phyloP scores from a whole-genome alignment of 2,329 filamentous ascomycete species.

The Phoma sp. region DNA sequence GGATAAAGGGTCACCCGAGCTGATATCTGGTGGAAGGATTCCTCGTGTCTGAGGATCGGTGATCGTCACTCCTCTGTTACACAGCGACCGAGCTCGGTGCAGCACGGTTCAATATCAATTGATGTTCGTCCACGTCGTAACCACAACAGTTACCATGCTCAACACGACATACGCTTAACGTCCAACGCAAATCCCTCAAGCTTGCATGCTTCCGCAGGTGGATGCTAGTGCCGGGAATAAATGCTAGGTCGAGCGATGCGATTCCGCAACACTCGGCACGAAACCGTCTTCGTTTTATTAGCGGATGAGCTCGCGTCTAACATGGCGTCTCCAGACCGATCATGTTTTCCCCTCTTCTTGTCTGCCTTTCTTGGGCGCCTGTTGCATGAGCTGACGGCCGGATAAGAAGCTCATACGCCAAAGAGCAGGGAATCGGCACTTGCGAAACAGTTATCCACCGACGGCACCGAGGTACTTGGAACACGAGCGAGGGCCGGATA shows the following conservation, averaged over 20 bases:
- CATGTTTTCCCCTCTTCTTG: neutral
- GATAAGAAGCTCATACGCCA: neutral
- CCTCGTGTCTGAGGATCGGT: too few species aligned
- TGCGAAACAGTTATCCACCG: neutral
- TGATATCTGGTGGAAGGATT: too few species aligned
- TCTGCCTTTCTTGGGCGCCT: neutral
- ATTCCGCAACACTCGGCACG: conserved; percentile 6
- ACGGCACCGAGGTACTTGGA: conserved; percentile 4
- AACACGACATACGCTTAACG: too few species aligned
- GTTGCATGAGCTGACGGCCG: neutral
- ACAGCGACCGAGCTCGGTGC: too few species aligned
- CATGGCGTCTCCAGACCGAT: conserved; percentile 1
- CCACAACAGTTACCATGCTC: too few species aligned
- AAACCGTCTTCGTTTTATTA: conserved; percentile 9
- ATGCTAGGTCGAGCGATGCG: neutral
- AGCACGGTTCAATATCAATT: too few species aligned
- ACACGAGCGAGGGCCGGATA: conserved; percentile 11
- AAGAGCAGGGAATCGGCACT: neutral
- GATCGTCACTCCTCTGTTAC: neutral
- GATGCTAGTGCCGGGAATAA: conserved; percentile 9
- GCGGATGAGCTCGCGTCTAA: neutral
- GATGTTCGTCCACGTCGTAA: too few species aligned
- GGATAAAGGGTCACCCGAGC: too few species aligned
- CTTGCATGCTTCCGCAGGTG: conserved; percentile 15
- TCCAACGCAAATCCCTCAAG: neutral